Evolutionary conservation across 371 early-diverging fungal genomes (phyloP), one percentile per base, ranked within the genome.

Genomic region (Mucor circinelloides): DNA sequence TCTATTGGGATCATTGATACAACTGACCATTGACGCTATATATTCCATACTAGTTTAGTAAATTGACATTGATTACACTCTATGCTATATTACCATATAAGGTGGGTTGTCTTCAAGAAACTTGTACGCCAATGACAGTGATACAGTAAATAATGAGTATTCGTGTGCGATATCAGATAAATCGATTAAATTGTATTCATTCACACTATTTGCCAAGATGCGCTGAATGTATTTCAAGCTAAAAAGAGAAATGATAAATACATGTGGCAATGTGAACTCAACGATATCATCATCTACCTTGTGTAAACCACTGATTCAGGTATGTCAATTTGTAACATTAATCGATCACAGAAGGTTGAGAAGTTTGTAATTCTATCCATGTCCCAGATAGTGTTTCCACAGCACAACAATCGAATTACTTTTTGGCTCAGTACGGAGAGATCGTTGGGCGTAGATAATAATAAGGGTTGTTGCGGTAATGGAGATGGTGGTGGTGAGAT

Each of bases 101-200:
- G 72, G 74, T 25, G 75, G 72, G 40, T 70, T 70, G 55, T 77
- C 78, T 70, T 77, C 78, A 36, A 67, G 72, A 66, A 70, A 72
- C 60, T 77, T 77, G 70, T 75, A 77, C 52, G 75, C 72, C 42
- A 77, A 52, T 63, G 72, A 55, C 28, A 77, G 67, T 62, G 78
- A 68, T 31, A 71, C 75, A 63, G 75, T 74, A 54, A 77, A 72
- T 23, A 77, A 52, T 25, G 75, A 69, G 58, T 72, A 68, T 60
- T 77, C 78, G 23, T 73, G 67, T 61, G 62, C 67, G 12, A 67
- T 67, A 40, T 67, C 67, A 23, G 67, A 67, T 57, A 67, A 55
- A 56, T 70, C 66, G 25, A 70, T 61, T 17, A 62, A 40, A 31
- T 70, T 34, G 30, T 65, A 60, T 36, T 62, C 56, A 58, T 70